Evolutionary conservation across 768 basidiomycete species (phyloP).

Genomic region (Amanita jacksonii): DNA sequence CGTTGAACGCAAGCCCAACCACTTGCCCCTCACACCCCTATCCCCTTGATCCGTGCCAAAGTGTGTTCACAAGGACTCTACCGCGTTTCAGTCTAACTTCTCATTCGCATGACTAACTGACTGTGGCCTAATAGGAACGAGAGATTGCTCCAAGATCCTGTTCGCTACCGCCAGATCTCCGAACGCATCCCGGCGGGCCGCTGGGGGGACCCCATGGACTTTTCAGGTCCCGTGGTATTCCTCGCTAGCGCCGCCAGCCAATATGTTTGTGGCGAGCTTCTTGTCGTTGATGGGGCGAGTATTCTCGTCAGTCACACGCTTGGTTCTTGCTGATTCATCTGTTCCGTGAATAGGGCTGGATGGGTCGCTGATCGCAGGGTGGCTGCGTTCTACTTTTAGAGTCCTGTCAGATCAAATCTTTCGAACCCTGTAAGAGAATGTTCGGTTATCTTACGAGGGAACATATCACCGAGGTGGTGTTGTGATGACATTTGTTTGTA

Average conservation of each 20-base stretch:
- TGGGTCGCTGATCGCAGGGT: conserved; percentile 36
- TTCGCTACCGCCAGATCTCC: conserved; percentile 57
- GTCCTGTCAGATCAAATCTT: background rate
- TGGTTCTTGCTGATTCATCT: conserved; percentile 1
- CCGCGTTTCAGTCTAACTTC: too few relatives aligned
- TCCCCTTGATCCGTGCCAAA: background rate
- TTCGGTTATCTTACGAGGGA: too few relatives aligned
- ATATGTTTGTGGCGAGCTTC: conserved; percentile 63
- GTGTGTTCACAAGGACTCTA: too few relatives aligned
- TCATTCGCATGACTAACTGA: conserved; percentile 3
- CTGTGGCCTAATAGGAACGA: conserved; percentile 29
- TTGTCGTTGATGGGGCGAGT: conserved; percentile 63
- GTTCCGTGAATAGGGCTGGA: conserved; percentile 40
- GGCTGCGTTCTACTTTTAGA: background rate
- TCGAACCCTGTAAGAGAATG: background rate
- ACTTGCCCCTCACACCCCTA: too few relatives aligned
- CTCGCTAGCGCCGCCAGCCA: conserved; percentile 59
- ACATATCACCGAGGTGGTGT: background rate
- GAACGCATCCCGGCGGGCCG: conserved; percentile 65
- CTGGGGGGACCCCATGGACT: conserved; percentile 66
- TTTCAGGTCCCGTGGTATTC: conserved; percentile 65
- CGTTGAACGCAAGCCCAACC: too few relatives aligned
- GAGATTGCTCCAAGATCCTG: conserved; percentile 44
- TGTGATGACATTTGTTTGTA: background rate
- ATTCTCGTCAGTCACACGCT: conserved; percentile 5